Evolutionary conservation across 768 basidiomycete genomes (phyloP).

Genomic region (Serendipita vermifera): DNA sequence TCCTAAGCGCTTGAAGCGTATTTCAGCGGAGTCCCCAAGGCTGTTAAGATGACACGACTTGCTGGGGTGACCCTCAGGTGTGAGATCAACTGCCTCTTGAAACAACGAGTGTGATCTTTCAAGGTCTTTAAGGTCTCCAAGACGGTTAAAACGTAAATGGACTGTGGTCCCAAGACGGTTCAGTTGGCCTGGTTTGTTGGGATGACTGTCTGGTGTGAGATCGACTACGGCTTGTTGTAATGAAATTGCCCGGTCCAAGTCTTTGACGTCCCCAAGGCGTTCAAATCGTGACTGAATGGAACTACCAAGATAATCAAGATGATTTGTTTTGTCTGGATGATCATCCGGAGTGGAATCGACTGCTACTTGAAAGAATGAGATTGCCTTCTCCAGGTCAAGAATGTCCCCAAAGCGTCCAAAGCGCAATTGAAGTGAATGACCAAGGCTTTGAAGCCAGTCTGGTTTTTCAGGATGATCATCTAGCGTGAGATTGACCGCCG

Average conservation of each 20-base stretch:
- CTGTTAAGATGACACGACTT: slow-evolving; percentile 6
- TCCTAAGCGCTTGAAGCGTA: slow-evolving; percentile 9
- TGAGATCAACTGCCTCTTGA: slow-evolving; percentile 12
- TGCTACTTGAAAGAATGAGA: not conserved
- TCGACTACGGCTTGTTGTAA: slow-evolving; percentile 7
- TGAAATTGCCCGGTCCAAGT: slow-evolving; percentile 12
- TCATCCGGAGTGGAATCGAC: slow-evolving; percentile 12
- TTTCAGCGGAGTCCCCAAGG: slow-evolving; percentile 12
- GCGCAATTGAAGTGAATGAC: slow-evolving; percentile 3
- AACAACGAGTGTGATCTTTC: slow-evolving; percentile 6
- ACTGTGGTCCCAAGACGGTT: slow-evolving; percentile 11
- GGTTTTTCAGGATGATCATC: slow-evolving; percentile 13
- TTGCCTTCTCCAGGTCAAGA: slow-evolving; percentile 12
- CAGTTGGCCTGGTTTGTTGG: slow-evolving; percentile 8
- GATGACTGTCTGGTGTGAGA: slow-evolving; percentile 12
- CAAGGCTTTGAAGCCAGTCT: slow-evolving; percentile 9
- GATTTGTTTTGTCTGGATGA: slow-evolving; percentile 6
- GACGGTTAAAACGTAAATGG: slow-evolving; percentile 10
- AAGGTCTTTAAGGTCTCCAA: slow-evolving; percentile 13
- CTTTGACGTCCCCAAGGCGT: slow-evolving; percentile 9
- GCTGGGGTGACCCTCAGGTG: slow-evolving; percentile 10
- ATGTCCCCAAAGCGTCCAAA: slow-evolving; percentile 13
- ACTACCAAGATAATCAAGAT: slow-evolving; percentile 13
- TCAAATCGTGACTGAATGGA: slow-evolving; percentile 11
- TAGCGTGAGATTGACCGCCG: slow-evolving; percentile 11